phyloP scores from a whole-genome alignment of 306 rosid species.

The Prunus armeniaca region DNA sequence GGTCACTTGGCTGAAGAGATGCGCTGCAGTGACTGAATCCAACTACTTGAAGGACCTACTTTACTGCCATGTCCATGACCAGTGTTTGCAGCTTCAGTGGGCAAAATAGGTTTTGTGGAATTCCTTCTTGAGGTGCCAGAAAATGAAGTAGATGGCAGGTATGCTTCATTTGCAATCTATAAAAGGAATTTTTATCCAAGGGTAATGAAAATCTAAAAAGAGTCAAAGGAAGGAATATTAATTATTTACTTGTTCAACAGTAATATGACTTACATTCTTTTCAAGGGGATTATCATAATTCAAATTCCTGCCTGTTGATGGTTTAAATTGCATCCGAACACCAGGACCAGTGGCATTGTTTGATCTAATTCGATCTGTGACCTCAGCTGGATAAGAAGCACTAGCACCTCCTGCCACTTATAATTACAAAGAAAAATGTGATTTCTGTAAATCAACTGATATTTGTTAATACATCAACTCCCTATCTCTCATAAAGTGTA shows the following conservation, averaged over 20 bases:
- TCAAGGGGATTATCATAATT: constrained; percentile 58
- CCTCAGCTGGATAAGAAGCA: constrained; percentile 44
- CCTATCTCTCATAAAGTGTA: background rate
- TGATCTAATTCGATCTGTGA: constrained; percentile 53
- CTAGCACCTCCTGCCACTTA: constrained; percentile 34
- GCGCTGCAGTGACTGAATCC: constrained; percentile 84
- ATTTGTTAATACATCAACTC: background rate
- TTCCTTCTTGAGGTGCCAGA: constrained; percentile 64
- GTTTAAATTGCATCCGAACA: constrained; percentile 69
- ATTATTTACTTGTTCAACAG: background rate
- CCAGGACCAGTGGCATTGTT: constrained; percentile 56
- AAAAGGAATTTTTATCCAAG: constrained; percentile 21
- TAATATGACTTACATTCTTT: constrained; percentile 54
- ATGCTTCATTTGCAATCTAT: constrained; percentile 59
- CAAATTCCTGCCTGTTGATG: constrained; percentile 54
- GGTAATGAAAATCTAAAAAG: background rate
- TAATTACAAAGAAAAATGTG: constrained; percentile 5
- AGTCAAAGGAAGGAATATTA: background rate
- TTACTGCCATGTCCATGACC: constrained; percentile 52
- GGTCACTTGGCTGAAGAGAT: constrained; percentile 68
- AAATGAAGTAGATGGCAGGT: constrained; percentile 53
- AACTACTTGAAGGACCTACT: constrained; percentile 84
- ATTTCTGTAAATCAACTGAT: constrained; percentile 6
- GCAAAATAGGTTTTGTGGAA: constrained; percentile 43
- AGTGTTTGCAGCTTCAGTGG: constrained; percentile 55